Percentiles rank a stretch among this genome's conserved stretches.
phyloP scores from a whole-genome alignment of 2,329 filamentous ascomycete genomes.

The Zymoseptoria ardabiliae region DNA sequence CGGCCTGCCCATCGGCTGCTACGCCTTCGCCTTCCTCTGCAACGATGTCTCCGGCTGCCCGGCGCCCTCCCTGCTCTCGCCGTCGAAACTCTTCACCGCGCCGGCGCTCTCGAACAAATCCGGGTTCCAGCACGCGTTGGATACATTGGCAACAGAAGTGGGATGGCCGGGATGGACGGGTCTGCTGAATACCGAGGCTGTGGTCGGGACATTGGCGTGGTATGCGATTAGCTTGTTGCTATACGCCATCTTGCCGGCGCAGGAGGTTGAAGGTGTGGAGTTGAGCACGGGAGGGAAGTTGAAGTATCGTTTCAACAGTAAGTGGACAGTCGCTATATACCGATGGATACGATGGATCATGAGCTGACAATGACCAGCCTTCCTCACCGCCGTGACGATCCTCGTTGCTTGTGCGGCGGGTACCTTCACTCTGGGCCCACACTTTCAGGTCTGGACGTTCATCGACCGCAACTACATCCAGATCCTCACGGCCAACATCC shows the following conservation, averaged over 20 bases:
- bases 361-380: conserved; percentile 46
- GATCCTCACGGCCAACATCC: conserved; percentile 72
- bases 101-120: conserved; percentile 23
- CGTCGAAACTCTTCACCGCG: conserved; percentile 51
- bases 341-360: background rate
- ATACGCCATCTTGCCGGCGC: conserved; percentile 68
- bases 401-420: conserved; percentile 65
- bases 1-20: conserved; percentile 70
- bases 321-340: background rate
- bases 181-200: conserved; percentile 62
- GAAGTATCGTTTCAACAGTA: conserved; percentile 67
- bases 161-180: conserved; percentile 75
- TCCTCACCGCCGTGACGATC: conserved; percentile 66
- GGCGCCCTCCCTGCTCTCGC: conserved; percentile 68
- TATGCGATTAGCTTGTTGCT: conserved; percentile 69
- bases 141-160: conserved; percentile 68
- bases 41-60: conserved; percentile 92
- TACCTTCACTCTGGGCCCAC: conserved; percentile 66
- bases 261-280: conserved; percentile 61
- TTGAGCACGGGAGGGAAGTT: conserved; percentile 65
- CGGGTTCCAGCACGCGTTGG: conserved; percentile 44
- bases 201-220: conserved; percentile 66
- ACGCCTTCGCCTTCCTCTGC: conserved; percentile 75
- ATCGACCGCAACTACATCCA: conserved; percentile 87
- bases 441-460: conserved; percentile 86